phyloP scores from a whole-genome alignment of 257 asterid genomes.

The Solanum ossicruentum region DNA sequence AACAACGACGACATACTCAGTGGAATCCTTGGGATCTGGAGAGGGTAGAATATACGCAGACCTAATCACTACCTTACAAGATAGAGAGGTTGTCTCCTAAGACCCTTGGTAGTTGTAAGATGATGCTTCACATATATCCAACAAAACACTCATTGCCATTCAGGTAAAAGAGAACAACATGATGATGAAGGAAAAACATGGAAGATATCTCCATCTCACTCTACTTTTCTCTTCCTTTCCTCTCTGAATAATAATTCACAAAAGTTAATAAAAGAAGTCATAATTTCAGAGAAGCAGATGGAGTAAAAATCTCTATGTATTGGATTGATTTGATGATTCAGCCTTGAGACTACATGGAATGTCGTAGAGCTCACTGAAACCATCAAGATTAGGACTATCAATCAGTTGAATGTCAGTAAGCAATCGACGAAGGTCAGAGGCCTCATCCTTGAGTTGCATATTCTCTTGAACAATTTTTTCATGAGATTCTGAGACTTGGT shows the following conservation, averaged over 20 bases:
- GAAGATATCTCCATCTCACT: slow-evolving; percentile 3
- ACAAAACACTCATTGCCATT: slow-evolving; percentile 5
- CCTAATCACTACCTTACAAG: too few species aligned
- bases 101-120: not conserved
- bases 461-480: slow-evolving; percentile 23
- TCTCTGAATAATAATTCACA: not conserved
- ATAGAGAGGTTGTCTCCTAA: too few species aligned
- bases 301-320: slow-evolving; percentile 11
- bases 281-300: slow-evolving; percentile 27
- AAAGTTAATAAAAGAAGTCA: not conserved
- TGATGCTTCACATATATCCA: not conserved
- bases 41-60: too few species aligned
- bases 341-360: slow-evolving; percentile 39
- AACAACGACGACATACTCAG: too few species aligned
- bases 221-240: not conserved
- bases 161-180: slow-evolving; percentile 13
- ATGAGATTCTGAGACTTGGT: slow-evolving; percentile 17
- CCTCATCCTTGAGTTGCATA: slow-evolving; percentile 27
- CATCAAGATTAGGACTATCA: slow-evolving; percentile 15
- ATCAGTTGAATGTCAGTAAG: slow-evolving; percentile 8
- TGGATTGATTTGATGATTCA: slow-evolving; percentile 39
- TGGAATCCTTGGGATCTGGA: too few species aligned
- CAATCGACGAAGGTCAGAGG: slow-evolving; percentile 12
- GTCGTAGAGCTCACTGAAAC: slow-evolving; percentile 44
- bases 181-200: slow-evolving; percentile 7